Conservation (phyloP, 1,284 basidiomycete species). For the Leccinum brunneo-olivaceum region DNA sequence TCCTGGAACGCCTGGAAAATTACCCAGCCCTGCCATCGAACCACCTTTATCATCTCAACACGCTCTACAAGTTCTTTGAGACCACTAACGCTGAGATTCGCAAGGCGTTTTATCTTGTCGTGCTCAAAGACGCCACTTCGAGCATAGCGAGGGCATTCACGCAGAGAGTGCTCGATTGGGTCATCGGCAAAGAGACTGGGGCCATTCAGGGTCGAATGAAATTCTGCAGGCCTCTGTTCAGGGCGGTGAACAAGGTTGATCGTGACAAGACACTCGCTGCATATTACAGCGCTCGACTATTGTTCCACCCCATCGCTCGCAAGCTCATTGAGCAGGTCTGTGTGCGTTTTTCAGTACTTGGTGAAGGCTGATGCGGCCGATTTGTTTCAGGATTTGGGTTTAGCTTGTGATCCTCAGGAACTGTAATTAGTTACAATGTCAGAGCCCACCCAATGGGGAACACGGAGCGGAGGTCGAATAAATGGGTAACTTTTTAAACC, state of each 20-base stretch:
- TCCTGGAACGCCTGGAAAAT: conserved; percentile 64
- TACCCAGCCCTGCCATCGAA: conserved; percentile 48
- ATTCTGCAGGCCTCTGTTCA: conserved; percentile 70
- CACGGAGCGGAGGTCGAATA: too few species aligned
- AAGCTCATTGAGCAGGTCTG: conserved; percentile 68
- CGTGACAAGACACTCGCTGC: conserved; percentile 52
- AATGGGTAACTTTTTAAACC: too few species aligned
- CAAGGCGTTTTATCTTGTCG: conserved; percentile 62
- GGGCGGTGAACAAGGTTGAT: conserved; percentile 53
- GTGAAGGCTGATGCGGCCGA: background rate
- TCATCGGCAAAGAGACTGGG: conserved; percentile 54
- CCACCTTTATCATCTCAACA: conserved; percentile 51
- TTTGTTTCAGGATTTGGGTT: conserved; percentile 19
- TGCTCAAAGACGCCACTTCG: conserved; percentile 47
- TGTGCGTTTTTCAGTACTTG: background rate
- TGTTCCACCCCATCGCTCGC: conserved; percentile 77
- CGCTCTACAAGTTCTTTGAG: conserved; percentile 47
- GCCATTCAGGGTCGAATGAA: conserved; percentile 76
- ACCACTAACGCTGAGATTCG: conserved; percentile 68
- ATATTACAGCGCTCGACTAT: conserved; percentile 48
- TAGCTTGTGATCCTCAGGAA: conserved; percentile 1
- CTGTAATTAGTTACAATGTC: too few species aligned
- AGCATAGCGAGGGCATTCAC: conserved; percentile 44
- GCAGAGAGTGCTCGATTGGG: conserved; percentile 59
- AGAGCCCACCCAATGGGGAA: too few species aligned